Evolutionary conservation across 2,329 filamentous ascomycete genomes (phyloP), one percentile per base, ranked within the genome.

Genomic region (Fulvia fulva): DNA sequence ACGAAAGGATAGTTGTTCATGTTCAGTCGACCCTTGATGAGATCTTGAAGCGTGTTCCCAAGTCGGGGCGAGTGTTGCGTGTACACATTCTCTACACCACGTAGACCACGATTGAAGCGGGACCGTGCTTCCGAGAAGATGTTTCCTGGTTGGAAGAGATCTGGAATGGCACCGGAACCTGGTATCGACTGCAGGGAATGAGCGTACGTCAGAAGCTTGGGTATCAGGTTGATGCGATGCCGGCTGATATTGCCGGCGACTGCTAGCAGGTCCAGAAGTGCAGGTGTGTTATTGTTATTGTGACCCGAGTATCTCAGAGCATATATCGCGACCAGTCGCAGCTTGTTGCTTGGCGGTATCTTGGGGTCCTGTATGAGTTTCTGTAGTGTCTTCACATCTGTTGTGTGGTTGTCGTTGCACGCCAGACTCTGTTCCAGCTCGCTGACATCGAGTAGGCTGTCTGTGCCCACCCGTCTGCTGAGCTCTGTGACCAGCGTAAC

Each of bases 71-170:
- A 95, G 74, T 99, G 94, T 73, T 99, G 95, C 0, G 94, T 99
- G 73, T 99, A 99, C 26, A 99, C 94, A 68, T 99, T 99, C 73
- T 99, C 95, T 1, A 99, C 94, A 1, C 94, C 94, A 71, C 97
- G 97, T 14, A 99, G 81, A 0, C 94, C 94, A 25, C 72, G 68
- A 70, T 96, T 96, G 74, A 99, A 91, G 5, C 92, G 86, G 69
- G 88, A 90, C 41, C 91, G 83, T 11, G 92, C 91, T 12, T 90
- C 90, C 0, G 90, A 90, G 75, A 99, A 96, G 63, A 99, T 93
- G 4, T 91, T 93, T 0, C 88, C 85, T 0, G 90, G 88, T 69
- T 97, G 92, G 68, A 99, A 97, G 6, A 97, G 85, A 65, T 97
- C 93, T 0, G 91, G 87, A 57, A 97, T 91, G 5, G 90, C 91